Evolutionary conservation across 2,329 filamentous ascomycete species (phyloP).

Genomic region (Neobulgaria alba): DNA sequence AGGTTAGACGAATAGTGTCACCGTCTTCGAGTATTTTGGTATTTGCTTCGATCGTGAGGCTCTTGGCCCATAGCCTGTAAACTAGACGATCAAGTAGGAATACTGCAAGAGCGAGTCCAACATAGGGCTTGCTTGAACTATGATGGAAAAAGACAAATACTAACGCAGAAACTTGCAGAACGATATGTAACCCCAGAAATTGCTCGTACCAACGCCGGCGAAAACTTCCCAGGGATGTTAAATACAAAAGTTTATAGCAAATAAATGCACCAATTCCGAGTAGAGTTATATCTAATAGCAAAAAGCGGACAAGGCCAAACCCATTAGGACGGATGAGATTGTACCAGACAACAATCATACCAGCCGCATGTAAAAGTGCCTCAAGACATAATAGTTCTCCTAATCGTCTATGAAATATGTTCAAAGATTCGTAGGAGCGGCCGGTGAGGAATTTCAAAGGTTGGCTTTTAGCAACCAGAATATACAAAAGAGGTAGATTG

Average conservation of each 20-base stretch:
- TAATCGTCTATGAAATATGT: conserved; percentile 55
- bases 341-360: conserved; percentile 49
- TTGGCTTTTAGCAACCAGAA: conserved; percentile 59
- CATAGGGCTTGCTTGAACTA: conserved; percentile 41
- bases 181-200: conserved; percentile 50
- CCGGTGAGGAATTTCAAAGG: conserved; percentile 52
- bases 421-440: conserved; percentile 56
- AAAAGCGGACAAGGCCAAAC: conserved; percentile 40
- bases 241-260: conserved; percentile 52
- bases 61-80: conserved; percentile 47
- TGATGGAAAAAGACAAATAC: conserved; percentile 53
- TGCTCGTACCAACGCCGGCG: conserved; percentile 53
- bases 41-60: conserved; percentile 38
- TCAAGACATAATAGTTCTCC: conserved; percentile 54
- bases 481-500: conserved; percentile 47
- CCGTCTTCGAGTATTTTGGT: conserved; percentile 46
- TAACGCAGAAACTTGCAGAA: conserved; percentile 47
- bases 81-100: conserved; percentile 49
- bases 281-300: conserved; percentile 43
- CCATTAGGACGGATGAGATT: conserved; percentile 40
- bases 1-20: conserved; percentile 42
- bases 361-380: conserved; percentile 44
- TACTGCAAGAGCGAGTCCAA: conserved; percentile 43
- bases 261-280: conserved; percentile 46
- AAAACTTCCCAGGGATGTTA: conserved; percentile 52